Conservation (phyloP, 2,329 filamentous ascomycete species). For the Pseudogymnoascus sp. region DNA sequence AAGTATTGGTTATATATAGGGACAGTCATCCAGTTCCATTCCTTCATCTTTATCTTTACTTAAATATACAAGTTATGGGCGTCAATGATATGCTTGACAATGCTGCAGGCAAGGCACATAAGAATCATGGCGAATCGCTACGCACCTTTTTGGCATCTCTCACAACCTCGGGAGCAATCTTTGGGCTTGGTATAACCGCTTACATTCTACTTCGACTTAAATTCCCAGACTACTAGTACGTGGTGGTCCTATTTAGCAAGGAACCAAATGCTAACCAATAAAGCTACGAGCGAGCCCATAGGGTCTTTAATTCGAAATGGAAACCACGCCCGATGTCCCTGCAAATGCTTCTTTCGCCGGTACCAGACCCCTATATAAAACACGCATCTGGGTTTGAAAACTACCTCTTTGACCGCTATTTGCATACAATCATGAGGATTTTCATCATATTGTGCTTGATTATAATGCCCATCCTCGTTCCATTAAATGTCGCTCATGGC, state of each 20-base stretch:
- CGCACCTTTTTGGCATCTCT: constrained; percentile 12
- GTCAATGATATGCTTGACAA: constrained; percentile 9
- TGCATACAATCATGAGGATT: constrained; percentile 75
- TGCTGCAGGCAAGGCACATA: constrained; percentile 13
- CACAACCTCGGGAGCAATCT: constrained; percentile 11
- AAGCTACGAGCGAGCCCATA: neutral
- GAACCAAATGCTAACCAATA: too few species aligned
- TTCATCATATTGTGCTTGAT: constrained; percentile 72
- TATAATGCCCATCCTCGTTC: constrained; percentile 74
- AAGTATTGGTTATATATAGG: too few species aligned
- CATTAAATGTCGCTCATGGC: constrained; percentile 69
- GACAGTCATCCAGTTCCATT: too few species aligned
- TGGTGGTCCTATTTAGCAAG: too few species aligned
- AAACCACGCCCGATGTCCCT: constrained; percentile 8
- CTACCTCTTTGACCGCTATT: constrained; percentile 89
- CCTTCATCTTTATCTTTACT: neutral
- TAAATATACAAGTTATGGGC: too few species aligned
- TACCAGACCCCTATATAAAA: constrained; percentile 11
- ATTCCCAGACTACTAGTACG: neutral
- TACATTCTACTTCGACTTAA: constrained; percentile 11
- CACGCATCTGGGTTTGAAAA: constrained; percentile 66
- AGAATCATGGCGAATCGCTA: constrained; percentile 11
- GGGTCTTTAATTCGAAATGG: constrained; percentile 6
- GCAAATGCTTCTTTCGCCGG: constrained; percentile 12
- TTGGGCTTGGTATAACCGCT: neutral